A percentile compares a stretch with the other conserved stretches of the same genome.
phyloP scores from a whole-genome alignment of 164 flowering plant genomes.

The Nymphaea thermarum region DNA sequence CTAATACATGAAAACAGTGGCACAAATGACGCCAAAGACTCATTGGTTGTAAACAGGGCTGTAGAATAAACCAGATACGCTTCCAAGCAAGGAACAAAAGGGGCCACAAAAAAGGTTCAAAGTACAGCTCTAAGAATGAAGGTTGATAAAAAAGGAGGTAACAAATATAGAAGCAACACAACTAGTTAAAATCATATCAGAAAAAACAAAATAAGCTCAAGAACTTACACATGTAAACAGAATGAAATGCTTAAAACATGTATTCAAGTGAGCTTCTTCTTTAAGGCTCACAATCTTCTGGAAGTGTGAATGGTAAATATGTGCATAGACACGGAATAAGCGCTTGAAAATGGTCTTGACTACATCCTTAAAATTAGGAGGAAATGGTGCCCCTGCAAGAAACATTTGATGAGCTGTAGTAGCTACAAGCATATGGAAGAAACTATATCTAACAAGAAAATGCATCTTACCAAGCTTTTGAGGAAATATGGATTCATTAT shows the following conservation, averaged over 20 bases:
- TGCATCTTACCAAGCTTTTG: conserved; percentile 76
- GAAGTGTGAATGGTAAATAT: conserved; percentile 14
- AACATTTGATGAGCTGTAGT: background rate
- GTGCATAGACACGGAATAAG: conserved; percentile 11
- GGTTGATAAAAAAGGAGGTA: too few relatives aligned
- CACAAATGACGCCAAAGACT: too few relatives aligned
- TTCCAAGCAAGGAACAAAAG: too few relatives aligned
- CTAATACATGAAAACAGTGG: too few relatives aligned
- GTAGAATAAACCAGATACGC: too few relatives aligned
- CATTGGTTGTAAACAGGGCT: too few relatives aligned
- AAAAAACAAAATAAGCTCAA: background rate
- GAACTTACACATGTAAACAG: conserved; percentile 11
- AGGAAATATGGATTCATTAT: conserved; percentile 89
- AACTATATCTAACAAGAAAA: background rate
- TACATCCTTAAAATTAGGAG: conserved; percentile 9
- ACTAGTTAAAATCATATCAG: too few relatives aligned
- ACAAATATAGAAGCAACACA: too few relatives aligned
- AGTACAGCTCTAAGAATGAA: too few relatives aligned
- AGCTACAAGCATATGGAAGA: background rate
- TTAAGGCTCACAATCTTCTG: conserved; percentile 11
- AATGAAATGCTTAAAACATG: conserved; percentile 17
- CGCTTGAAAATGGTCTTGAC: conserved; percentile 14
- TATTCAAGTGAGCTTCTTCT: conserved; percentile 15
- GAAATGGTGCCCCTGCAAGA: conserved; percentile 12
- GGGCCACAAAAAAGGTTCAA: too few relatives aligned